Base-by-base conservation (phyloP, 345 rosid genomes). In the Cardamine resedifolia region DNA sequence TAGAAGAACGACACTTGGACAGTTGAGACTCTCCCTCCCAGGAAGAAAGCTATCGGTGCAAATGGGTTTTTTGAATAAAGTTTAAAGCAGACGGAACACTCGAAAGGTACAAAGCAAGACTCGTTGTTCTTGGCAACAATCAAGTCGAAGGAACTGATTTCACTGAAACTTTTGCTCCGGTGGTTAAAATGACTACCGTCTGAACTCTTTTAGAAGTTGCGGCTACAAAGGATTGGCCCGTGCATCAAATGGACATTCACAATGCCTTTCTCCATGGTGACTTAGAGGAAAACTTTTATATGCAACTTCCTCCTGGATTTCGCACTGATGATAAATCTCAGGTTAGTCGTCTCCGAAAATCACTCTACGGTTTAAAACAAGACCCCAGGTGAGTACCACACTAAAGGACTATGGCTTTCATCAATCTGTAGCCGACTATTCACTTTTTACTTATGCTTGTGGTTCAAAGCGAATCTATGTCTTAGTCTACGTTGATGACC, bases 381-480 rank as follows among this genome's bases (percentile, higher is more conserved):
- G n/a, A n/a, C 16, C 1, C 0, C 20, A 52, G 3, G 10, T 52
- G 0, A 11, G 9, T 2, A 0, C 7, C 0, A 10, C 58, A 0
- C 18, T 52, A 0, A 52, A 27, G 0, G 51, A 2, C 5, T 53
- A 24, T 3, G 36, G 36, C 1, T 53, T 53, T 14, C 2, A 0
- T 6, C 58, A 53, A 0, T 26, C 58, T 0, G 4, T 27, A 0
- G 2, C n/a, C 7, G 58, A 53, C 1, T 53, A 53, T 2, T 53
- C 58, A 1, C 4, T 53, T 0, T 53, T 53, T 3, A 8, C 58
- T 0, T 52, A 24, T 6, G 7, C 1, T 12, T 18, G 41, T 5
- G 18, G 3, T 12, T n/a, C n/a, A 15, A 4, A 4, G 1, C 30
- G 30, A 0, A 28, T 28, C 0, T 28, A 28, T 1, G 30, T 7